Conservation (phyloP, 208 protist species). For the Leishmania amazonensis region DNA sequence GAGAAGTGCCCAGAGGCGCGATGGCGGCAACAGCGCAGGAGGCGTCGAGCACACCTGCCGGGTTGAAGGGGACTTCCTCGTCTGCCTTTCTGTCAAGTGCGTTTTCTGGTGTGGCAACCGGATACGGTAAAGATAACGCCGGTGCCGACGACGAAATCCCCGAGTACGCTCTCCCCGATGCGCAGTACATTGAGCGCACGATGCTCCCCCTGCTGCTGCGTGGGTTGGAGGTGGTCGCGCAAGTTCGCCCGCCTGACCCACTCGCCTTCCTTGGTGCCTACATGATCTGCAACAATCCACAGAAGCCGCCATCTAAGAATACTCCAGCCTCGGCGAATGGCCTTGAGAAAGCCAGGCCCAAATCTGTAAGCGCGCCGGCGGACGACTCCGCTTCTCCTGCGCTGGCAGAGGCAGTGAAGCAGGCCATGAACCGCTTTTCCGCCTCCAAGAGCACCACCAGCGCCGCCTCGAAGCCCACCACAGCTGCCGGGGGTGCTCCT, state of each 20-base stretch:
- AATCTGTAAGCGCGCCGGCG: not conserved
- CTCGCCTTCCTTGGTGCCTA: constrained; percentile 86
- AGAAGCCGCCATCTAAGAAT: constrained; percentile 29
- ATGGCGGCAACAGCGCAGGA: not conserved
- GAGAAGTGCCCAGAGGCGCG: not conserved
- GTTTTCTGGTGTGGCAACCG: not conserved
- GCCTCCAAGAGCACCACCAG: not conserved
- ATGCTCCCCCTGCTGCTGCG: constrained; percentile 78
- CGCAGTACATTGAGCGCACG: constrained; percentile 78
- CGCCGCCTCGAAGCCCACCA: not conserved
- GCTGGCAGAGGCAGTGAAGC: constrained; percentile 23
- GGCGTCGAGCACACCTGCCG: not conserved
- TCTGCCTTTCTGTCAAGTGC: not conserved
- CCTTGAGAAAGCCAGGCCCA: not conserved
- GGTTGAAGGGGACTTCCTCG: not conserved
- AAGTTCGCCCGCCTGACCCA: constrained; percentile 67
- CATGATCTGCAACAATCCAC: constrained; percentile 85
- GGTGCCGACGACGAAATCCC: constrained; percentile 27
- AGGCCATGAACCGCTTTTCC: constrained; percentile 17
- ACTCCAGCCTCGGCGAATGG: not conserved
- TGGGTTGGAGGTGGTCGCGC: constrained; percentile 74
- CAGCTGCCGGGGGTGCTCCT: not conserved
- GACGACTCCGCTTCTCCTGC: constrained; percentile 11
- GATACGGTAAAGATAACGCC: not conserved
- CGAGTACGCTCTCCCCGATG: constrained; percentile 71